Evolutionary conservation across 768 basidiomycete genomes (phyloP).

Genomic region (Atractiella rhizophila): DNA sequence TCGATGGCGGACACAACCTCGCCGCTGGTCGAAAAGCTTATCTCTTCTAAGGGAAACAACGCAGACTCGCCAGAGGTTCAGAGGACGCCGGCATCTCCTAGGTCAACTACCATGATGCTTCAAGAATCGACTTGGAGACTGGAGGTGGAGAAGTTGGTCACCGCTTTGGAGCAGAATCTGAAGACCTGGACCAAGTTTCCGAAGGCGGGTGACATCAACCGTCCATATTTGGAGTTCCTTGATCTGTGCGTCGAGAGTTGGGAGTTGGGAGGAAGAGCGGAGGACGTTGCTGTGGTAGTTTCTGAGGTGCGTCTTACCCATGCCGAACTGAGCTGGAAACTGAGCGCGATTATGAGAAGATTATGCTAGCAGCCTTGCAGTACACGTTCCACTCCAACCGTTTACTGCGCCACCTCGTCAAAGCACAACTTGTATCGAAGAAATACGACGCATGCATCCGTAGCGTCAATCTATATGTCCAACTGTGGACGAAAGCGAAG

Average conservation of each 20-base stretch:
- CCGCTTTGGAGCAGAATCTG: constrained; percentile 4
- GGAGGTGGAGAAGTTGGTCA: too few relatives aligned
- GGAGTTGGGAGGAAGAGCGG: neutral
- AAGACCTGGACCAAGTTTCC: constrained; percentile 3
- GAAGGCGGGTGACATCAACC: constrained; percentile 9
- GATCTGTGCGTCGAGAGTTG: constrained; percentile 9
- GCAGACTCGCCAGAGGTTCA: too few relatives aligned
- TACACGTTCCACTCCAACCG: constrained; percentile 80
- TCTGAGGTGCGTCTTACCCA: constrained; percentile 9
- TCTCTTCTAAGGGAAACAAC: too few relatives aligned
- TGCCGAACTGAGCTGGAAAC: constrained; percentile 9
- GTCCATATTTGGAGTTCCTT: constrained; percentile 6
- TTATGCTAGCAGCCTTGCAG: constrained; percentile 80
- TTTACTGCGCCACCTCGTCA: constrained; percentile 59
- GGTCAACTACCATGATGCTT: constrained; percentile 1
- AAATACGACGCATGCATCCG: constrained; percentile 40
- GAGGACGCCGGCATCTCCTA: neutral
- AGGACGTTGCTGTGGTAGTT: neutral
- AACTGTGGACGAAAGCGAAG: constrained; percentile 58
- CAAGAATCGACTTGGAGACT: too few relatives aligned
- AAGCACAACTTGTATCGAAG: constrained; percentile 34
- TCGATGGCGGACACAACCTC: too few relatives aligned
- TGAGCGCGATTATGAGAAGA: constrained; percentile 23
- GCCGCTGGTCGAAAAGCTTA: too few relatives aligned
- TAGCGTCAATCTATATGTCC: constrained; percentile 53